Percentiles rank a stretch among this genome's conserved stretches.
Conservation (phyloP, 1,284 basidiomycete genomes). For the Malassezia yamatoensis region DNA sequence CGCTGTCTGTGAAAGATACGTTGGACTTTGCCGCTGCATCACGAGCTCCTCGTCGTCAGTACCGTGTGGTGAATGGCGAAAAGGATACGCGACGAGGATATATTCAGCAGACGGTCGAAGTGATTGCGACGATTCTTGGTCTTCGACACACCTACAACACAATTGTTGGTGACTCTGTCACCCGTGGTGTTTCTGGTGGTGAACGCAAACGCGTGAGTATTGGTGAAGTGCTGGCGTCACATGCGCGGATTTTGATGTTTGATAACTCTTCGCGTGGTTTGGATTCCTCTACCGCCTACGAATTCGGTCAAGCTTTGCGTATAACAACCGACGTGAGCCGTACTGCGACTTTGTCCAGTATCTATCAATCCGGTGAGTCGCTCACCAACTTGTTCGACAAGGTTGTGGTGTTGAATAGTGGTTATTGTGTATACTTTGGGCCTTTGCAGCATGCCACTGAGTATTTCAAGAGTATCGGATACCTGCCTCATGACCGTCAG, state of each 20-base stretch:
- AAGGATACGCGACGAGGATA: conserved; percentile 19
- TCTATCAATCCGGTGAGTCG: conserved; percentile 40
- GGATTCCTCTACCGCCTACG: conserved; percentile 35
- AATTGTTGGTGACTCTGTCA: conserved; percentile 45
- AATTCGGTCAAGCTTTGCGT: conserved; percentile 34
- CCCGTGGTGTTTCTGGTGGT: conserved; percentile 50
- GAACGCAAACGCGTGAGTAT: conserved; percentile 42
- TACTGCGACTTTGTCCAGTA: conserved; percentile 25
- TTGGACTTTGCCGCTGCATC: conserved; percentile 34
- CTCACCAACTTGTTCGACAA: conserved; percentile 40
- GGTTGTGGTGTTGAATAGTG: conserved; percentile 33
- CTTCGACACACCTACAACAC: conserved; percentile 40
- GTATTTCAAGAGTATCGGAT: conserved; percentile 37
- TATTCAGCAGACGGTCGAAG: conserved; percentile 25
- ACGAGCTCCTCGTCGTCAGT: conserved; percentile 26
- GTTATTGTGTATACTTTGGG: conserved; percentile 45
- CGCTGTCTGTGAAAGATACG: conserved; percentile 30
- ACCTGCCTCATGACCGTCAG: conserved; percentile 50
- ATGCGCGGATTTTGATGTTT: conserved; percentile 32
- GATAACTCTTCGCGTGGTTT: conserved; percentile 42
- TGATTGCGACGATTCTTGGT: conserved; percentile 33
- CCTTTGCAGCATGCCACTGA: conserved; percentile 24
- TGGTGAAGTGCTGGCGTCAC: conserved; percentile 47
- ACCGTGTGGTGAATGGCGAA: conserved; percentile 18
- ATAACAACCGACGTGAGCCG: conserved; percentile 27